Base-by-base conservation (phyloP, 371 early-diverging fungal species). In the Umbelopsis sp. region DNA sequence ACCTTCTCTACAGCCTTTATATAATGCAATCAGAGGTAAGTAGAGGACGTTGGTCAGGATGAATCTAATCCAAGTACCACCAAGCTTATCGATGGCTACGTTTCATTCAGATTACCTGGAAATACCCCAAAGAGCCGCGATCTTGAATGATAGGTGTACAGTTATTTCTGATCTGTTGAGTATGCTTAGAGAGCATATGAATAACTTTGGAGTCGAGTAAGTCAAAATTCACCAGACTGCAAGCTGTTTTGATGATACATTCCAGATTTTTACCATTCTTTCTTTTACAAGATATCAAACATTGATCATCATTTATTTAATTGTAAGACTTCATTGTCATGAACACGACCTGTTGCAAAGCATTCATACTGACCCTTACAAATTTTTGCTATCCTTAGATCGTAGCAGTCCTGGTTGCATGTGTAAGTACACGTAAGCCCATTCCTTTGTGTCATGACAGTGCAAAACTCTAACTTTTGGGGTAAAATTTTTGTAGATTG, bases 161-260 rank as follows among this genome's bases (percentile, higher is more conserved):
- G 94, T 94, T 3, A 91, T 94, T 66, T 89, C 92, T 44, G 94
- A 95, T 70, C 68, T 95, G 67, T 72, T 95, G 63, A 92, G 92
- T 44, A 94, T 95, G 93, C 80, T 94, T 16, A 87, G 90, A 65
- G 92, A 93, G 29, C 93, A 94, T 66, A 73, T 88, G 65, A 86
- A 82, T 6, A 85, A 85, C 32, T 86, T 85, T 68, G 86, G 86
- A 63, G 87, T 89, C 65, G 86, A 82, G 57, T 87, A 86, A 75
- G 88, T 90, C 50, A 87, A 88, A 68, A 88, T 89, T 52, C 86
- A 83, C 48, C 80, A 88, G 63, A 89, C 89, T 69, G 84, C 79
- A 22, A 72, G 29, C 75, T 3, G 29, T 51, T n/a, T 22, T n/a
- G 25, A 12, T 25, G 1, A 25, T 51, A 4, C 29, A 51, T 51